phyloP scores from a whole-genome alignment of 768 basidiomycete species.

The Naganishia friedmannii region DNA sequence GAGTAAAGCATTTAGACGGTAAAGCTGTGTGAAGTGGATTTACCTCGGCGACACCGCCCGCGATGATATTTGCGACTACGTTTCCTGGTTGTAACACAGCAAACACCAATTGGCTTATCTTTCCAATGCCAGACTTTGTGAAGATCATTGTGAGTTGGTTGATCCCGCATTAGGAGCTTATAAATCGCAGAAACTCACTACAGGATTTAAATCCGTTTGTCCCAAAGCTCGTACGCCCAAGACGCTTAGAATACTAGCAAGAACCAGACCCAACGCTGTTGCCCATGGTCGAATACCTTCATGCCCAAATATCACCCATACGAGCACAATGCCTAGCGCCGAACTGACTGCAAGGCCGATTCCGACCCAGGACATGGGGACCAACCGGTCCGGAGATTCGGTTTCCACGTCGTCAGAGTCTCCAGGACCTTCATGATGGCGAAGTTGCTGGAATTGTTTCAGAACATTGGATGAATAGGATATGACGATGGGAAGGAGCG shows the following conservation, averaged over 20 bases:
- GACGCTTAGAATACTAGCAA: constrained; percentile 79
- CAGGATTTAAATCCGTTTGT: constrained; percentile 76
- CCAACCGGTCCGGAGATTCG: constrained; percentile 65
- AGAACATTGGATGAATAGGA: constrained; percentile 51
- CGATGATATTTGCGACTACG: constrained; percentile 95
- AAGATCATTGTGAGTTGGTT: constrained; percentile 29
- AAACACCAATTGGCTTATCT: constrained; percentile 89
- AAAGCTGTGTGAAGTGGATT: constrained; percentile 40
- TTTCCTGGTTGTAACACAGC: constrained; percentile 92
- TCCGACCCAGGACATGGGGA: constrained; percentile 74
- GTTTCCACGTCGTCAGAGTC: constrained; percentile 69
- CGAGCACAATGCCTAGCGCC: constrained; percentile 68
- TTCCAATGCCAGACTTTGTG: constrained; percentile 70
- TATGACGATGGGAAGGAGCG: constrained; percentile 70
- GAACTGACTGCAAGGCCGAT: constrained; percentile 65
- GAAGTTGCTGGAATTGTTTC: constrained; percentile 35
- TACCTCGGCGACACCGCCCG: constrained; percentile 80
- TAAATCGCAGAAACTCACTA: constrained; percentile 25
- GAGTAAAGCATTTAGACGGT: not conserved
- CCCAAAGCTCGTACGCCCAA: constrained; percentile 91
- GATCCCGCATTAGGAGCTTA: not conserved
- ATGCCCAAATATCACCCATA: constrained; percentile 83
- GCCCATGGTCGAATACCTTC: constrained; percentile 96
- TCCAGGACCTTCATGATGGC: constrained; percentile 28
- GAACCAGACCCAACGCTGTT: constrained; percentile 73